Conservation (phyloP, 441 rosid genomes). For the Daphne laureola region DNA sequence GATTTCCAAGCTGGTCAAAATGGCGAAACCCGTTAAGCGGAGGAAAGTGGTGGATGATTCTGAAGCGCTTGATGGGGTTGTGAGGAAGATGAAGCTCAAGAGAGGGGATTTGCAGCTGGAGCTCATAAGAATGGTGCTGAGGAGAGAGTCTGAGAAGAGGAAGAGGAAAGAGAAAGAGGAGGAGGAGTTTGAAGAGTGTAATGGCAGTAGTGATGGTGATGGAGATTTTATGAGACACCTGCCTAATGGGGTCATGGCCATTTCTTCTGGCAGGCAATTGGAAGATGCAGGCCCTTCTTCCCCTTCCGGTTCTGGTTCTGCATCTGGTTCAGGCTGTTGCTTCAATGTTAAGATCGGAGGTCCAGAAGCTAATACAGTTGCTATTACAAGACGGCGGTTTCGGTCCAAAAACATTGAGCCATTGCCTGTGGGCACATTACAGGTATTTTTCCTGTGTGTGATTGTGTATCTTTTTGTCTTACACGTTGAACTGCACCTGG, state of each 20-base stretch:
- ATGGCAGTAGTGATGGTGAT: slow-evolving; percentile 25
- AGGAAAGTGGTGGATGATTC: slow-evolving; percentile 40
- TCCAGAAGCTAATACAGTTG: slow-evolving; percentile 25
- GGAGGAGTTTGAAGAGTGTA: slow-evolving; percentile 17
- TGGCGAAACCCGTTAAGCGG: slow-evolving; percentile 29
- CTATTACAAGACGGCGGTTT: slow-evolving; percentile 45
- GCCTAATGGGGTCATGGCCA: slow-evolving; percentile 92
- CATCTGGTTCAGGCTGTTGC: slow-evolving; percentile 28
- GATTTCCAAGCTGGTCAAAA: slow-evolving; percentile 16
- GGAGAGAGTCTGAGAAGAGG: slow-evolving; percentile 69
- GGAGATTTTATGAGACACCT: slow-evolving; percentile 54
- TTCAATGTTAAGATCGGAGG: slow-evolving; percentile 53
- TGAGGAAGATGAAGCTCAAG: slow-evolving; percentile 51
- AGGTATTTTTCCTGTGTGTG: slow-evolving; percentile 33
- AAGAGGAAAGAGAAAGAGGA: slow-evolving; percentile 21
- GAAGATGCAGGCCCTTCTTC: slow-evolving; percentile 41
- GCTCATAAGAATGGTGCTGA: slow-evolving; percentile 68
- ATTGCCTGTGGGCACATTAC: slow-evolving; percentile 54
- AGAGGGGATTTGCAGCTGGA: slow-evolving; percentile 67
- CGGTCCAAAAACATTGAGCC: slow-evolving; percentile 90
- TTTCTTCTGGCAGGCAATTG: slow-evolving; percentile 47
- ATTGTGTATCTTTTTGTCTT: neutral
- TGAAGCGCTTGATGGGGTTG: slow-evolving; percentile 41
- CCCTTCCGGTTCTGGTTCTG: slow-evolving; percentile 14
- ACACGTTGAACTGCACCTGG: neutral